A percentile compares a stretch with the other conserved stretches of the same genome.
phyloP scores from a whole-genome alignment of 1,284 basidiomycete species.

The Sphagnurus paluster region DNA sequence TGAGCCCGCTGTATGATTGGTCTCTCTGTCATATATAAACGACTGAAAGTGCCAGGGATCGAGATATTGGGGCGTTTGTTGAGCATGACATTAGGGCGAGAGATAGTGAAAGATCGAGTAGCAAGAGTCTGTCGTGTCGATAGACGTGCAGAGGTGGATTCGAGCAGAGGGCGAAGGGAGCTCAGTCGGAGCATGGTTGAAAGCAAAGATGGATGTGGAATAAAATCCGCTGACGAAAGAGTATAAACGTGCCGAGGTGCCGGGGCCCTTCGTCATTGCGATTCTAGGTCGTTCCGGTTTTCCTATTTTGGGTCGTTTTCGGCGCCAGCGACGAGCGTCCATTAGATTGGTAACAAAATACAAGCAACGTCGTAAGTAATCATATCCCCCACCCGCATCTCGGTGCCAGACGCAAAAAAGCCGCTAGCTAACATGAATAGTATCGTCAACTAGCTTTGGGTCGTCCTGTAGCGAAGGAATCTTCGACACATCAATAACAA shows the following conservation, averaged over 20 bases:
- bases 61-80: conserved; percentile 15
- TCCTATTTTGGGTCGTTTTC: conserved; percentile 1
- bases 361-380: too few relatives aligned
- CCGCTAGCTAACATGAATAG: conserved; percentile 2
- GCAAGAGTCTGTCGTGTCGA: conserved; percentile 7
- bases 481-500: conserved; percentile 51
- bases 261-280: conserved; percentile 2
- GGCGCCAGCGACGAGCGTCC: neutral
- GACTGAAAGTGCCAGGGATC: conserved; percentile 20
- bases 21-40: conserved; percentile 32
- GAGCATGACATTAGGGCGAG: conserved; percentile 14
- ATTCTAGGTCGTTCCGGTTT: neutral
- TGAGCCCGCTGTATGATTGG: conserved; percentile 30
- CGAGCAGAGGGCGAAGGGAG: conserved; percentile 16
- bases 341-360: too few relatives aligned
- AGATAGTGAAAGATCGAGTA: conserved; percentile 15
- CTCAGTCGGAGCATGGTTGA: conserved; percentile 18
- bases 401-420: too few relatives aligned
- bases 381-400: too few relatives aligned
- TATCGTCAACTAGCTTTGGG: neutral
- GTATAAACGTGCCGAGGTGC: conserved; percentile 2
- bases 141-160: conserved; percentile 5
- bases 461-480: conserved; percentile 36
- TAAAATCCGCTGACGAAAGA: neutral
- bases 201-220: too few relatives aligned